Percentiles rank a stretch among this genome's conserved stretches.
Evolutionary conservation across 2,329 filamentous ascomycete genomes (phyloP).

Genomic region (Simplicillium aogashimaense): DNA sequence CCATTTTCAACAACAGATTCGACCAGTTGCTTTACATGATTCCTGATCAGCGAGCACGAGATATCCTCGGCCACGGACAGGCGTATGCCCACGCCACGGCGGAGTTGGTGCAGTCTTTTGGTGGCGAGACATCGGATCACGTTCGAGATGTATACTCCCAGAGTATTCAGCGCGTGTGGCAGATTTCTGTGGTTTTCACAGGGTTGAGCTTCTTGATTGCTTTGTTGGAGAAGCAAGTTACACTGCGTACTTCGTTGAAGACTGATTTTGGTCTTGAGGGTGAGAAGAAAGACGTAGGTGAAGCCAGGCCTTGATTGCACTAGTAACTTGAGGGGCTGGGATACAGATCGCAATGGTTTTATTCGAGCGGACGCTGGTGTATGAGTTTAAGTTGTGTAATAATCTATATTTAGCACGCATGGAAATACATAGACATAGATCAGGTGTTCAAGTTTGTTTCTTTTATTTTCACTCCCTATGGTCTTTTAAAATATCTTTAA

Average conservation of each 20-base stretch:
- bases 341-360: too few relatives aligned
- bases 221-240: conserved; percentile 15
- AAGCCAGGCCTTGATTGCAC: too few relatives aligned
- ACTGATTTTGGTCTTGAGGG: conserved; percentile 14
- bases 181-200: conserved; percentile 11
- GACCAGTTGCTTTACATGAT: conserved; percentile 1
- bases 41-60: conserved; percentile 1
- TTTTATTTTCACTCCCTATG: too few relatives aligned
- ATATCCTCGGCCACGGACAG: conserved; percentile 12
- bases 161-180: conserved; percentile 13
- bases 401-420: too few relatives aligned
- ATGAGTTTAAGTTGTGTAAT: too few relatives aligned
- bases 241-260: conserved; percentile 15
- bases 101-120: conserved; percentile 13
- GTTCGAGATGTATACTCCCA: conserved; percentile 16
- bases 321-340: too few relatives aligned
- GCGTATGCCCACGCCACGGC: conserved; percentile 17
- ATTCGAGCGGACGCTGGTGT: too few relatives aligned
- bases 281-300: neutral
- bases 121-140: conserved; percentile 3
- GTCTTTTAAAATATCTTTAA: too few relatives aligned
- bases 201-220: conserved; percentile 12
- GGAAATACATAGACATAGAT: too few relatives aligned
- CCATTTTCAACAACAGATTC: conserved; percentile 25
- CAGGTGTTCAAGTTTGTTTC: too few relatives aligned